Evolutionary conservation across 257 asterid genomes (phyloP).

Genomic region (Phtheirospermum japonicum): DNA sequence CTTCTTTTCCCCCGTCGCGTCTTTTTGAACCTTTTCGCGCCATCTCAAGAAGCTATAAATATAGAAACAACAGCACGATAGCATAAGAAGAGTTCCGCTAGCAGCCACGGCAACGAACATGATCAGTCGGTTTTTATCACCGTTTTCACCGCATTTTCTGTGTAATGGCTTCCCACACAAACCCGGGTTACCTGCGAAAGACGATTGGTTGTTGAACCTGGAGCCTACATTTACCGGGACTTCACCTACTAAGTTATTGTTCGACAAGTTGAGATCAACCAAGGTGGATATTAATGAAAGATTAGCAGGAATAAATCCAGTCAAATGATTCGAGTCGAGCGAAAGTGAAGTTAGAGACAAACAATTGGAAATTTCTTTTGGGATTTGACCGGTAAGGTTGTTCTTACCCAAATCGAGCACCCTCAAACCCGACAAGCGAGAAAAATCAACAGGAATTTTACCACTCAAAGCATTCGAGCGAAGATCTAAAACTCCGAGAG

Average conservation of each 20-base stretch:
- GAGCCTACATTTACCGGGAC: conserved; percentile 51
- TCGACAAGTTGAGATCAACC: conserved; percentile 50
- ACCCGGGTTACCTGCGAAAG: conserved; percentile 47
- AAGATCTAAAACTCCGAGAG: conserved; percentile 48
- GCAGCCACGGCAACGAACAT: conserved; percentile 63
- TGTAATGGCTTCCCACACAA: conserved; percentile 64
- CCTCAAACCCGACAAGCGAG: conserved; percentile 42
- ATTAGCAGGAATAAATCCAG: conserved; percentile 54
- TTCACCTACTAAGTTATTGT: conserved; percentile 54
- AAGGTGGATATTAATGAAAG: conserved; percentile 44
- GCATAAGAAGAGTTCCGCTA: conserved; percentile 52
- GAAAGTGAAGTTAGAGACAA: conserved; percentile 44
- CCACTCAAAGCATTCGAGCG: conserved; percentile 53
- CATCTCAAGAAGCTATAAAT: conserved; percentile 61
- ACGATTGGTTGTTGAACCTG: conserved; percentile 45
- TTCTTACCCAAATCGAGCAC: conserved; percentile 60
- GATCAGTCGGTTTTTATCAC: conserved; percentile 46
- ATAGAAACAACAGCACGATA: conserved; percentile 71
- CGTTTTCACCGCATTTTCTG: conserved; percentile 40
- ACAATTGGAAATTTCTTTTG: conserved; percentile 49
- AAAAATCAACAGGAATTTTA: conserved; percentile 47
- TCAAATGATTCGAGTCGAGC: conserved; percentile 46
- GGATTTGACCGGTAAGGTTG: conserved; percentile 59
- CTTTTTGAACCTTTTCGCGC: conserved; percentile 59
- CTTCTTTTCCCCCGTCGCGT: conserved; percentile 39